A percentile compares a stretch with the other conserved stretches of the same genome.
These are phyloP conservation scores for Licmophora abbreviata DNA, from an alignment of 108 stramenopile genomes.

Conservation along the genomic window DNA sequence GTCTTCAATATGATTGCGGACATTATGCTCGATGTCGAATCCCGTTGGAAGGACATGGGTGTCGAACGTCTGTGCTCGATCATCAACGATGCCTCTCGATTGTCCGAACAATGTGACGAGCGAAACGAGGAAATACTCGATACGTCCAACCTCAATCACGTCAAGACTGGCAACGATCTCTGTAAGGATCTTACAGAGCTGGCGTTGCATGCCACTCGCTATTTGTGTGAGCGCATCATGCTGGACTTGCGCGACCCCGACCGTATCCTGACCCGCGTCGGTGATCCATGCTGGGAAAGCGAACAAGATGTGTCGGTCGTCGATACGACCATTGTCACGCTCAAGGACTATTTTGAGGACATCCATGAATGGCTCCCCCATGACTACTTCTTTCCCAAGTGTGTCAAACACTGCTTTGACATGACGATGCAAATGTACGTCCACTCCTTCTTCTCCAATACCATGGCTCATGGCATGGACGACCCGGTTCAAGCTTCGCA, in stretches of 20 bases:
- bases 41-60: constrained; percentile 7
- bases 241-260: background rate
- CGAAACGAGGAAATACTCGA: background rate
- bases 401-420: constrained; percentile 5
- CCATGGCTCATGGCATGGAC: background rate
- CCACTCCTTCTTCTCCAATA: constrained; percentile 8
- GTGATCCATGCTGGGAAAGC: constrained; percentile 1
- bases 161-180: no score
- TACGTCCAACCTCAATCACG: background rate
- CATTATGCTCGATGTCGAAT: background rate
- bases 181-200: no score
- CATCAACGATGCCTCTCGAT: constrained; percentile 7
- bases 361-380: constrained; percentile 2
- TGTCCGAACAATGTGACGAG: constrained; percentile 5
- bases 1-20: background rate
- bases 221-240: constrained; percentile 9
- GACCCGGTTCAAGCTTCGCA: background rate
- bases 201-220: no score
- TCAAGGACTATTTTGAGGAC: constrained; percentile 7
- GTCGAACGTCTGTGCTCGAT: background rate
- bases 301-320: background rate
- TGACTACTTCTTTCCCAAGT: constrained; percentile 7
- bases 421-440: constrained; percentile 3
- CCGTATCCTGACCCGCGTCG: constrained; percentile 1
- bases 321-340: constrained; percentile 7